phyloP scores from a whole-genome alignment of 352 stramenopile species.

The Pythium folliculosum region DNA sequence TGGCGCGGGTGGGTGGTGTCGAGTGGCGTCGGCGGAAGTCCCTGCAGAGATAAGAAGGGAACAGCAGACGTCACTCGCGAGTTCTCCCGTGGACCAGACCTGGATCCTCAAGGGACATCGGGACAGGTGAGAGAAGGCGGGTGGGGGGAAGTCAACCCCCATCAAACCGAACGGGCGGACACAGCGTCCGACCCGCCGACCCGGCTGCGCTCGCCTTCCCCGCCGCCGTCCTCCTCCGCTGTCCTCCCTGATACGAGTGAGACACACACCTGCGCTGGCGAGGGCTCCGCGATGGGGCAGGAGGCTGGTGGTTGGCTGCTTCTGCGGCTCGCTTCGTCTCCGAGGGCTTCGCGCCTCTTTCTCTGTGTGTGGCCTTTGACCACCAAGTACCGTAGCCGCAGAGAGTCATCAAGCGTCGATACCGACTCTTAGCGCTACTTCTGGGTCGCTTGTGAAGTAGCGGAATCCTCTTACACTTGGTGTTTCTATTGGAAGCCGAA shows the following conservation, averaged over 20 bases:
- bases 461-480: conserved; percentile 11
- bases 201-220: neutral
- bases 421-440: conserved; percentile 26
- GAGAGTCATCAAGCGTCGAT: conserved; percentile 36
- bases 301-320: too few species aligned
- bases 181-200: neutral
- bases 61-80: neutral
- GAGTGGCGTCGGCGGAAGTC: neutral
- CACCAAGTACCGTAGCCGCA: conserved; percentile 32
- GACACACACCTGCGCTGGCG: conserved; percentile 4
- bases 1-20: neutral
- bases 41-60: neutral
- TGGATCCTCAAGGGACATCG: conserved; percentile 34
- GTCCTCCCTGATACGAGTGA: too few species aligned
- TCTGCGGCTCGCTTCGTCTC: neutral
- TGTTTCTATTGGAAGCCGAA: conserved; percentile 10
- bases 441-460: conserved; percentile 29
- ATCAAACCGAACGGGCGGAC: neutral
- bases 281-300: neutral
- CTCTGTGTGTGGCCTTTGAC: conserved; percentile 41
- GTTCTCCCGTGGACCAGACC: neutral
- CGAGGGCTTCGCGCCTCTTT: conserved; percentile 8
- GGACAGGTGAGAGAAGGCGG: neutral
- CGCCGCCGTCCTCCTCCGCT: neutral
- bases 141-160: neutral